Conservation (phyloP, 768 basidiomycete genomes). For the Crucibulum laeve region DNA sequence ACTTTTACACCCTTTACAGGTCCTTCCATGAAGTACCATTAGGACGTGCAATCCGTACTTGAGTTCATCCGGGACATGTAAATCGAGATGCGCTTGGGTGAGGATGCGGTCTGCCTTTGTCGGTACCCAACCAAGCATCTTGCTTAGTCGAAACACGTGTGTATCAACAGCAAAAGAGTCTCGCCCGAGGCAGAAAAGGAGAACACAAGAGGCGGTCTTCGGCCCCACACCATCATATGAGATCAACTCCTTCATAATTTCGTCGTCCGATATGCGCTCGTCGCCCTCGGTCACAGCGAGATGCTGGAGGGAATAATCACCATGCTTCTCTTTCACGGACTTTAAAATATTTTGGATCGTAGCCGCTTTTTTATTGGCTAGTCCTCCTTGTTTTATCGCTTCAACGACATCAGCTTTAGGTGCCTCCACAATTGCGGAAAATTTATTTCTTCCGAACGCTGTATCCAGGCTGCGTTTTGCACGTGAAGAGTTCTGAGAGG, state of each 20-base stretch:
- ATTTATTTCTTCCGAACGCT: conserved; percentile 46
- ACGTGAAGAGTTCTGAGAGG: conserved; percentile 40
- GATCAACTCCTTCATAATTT: conserved; percentile 54
- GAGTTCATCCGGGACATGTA: conserved; percentile 42
- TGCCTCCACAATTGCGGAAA: conserved; percentile 42
- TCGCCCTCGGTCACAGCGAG: conserved; percentile 25
- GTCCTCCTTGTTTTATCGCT: conserved; percentile 48
- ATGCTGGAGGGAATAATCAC: conserved; percentile 55
- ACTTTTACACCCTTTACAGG: conserved; percentile 50
- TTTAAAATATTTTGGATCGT: conserved; percentile 46
- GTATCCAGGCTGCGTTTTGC: conserved; percentile 46
- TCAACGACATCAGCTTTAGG: conserved; percentile 37
- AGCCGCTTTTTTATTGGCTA: conserved; percentile 57
- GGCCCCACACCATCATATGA: conserved; percentile 57
- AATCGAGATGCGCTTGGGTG: conserved; percentile 55
- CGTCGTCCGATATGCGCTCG: conserved; percentile 32
- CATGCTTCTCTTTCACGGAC: conserved; percentile 40
- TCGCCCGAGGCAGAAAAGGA: conserved; percentile 57
- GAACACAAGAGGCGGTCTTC: conserved; percentile 60
- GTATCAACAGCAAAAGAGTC: conserved; percentile 64
- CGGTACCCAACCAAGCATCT: conserved; percentile 48
- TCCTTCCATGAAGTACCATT: conserved; percentile 53
- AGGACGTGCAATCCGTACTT: conserved; percentile 57
- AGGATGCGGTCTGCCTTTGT: conserved; percentile 40
- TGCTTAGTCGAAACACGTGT: conserved; percentile 53